Base-by-base conservation (phyloP, 2,329 filamentous ascomycete genomes). In the Cladorrhinum sp. region DNA sequence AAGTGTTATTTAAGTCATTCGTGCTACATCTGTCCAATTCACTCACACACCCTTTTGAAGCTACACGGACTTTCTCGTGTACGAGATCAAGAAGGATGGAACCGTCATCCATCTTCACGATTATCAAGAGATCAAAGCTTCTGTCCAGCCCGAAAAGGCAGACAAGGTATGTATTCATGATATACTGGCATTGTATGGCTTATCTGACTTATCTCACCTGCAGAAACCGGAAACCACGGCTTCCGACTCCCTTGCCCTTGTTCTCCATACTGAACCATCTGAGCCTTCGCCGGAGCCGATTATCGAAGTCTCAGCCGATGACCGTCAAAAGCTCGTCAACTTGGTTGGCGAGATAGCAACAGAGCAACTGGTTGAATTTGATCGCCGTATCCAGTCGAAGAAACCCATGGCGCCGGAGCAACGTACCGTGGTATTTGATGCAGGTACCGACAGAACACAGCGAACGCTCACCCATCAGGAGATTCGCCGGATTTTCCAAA, bases 31-130 rank as follows among this genome's bases (percentile, higher is more conserved):
- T 54, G 20, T 18, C 29, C 24, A 3, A 7, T 7, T 56, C 20
- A 38, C 64, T 68, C 45, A 66, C 59, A 49, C n/a, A 62, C 45
- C 45, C 18, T 29, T 3, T 7, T 50, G 10, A 25, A 85, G 91
- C 66, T 97, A 93, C 74, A 93, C 92, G 3, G 93, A 97, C 73
- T 97, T 97, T 69, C 80, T 95, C 67, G 93, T 97, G 68, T 93
- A 96, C 70, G 93, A 97, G 74, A 93, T 97, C 64, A 78, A 84
- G 20, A 86, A 87, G 27, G 84, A 89, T 69, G 92, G 92, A 16
- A 76, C 86, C 57, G 90, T 96, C 13, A 74, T 95, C 56, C 91
- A 93, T 73, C 78, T 97, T 53, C 79, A 58, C 3, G 71, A 75
- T 27, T 72, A 63, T 27, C 58, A 64, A 10, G 64, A 68, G 38